Conservation (phyloP, 768 basidiomycete species). For the Pleurotus tuber-regium region DNA sequence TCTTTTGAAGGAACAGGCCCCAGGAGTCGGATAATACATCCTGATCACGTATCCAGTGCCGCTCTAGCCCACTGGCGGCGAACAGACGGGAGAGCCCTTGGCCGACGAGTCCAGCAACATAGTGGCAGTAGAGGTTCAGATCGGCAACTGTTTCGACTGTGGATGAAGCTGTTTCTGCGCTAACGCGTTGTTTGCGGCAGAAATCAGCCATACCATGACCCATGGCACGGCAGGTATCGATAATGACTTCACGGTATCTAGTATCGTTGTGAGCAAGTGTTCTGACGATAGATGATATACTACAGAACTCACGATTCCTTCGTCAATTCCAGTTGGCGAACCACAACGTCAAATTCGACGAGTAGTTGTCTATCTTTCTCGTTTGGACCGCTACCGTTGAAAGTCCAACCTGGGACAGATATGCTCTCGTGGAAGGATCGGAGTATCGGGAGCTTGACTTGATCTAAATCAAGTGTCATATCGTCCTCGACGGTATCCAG, state of each 20-base stretch:
- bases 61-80: neutral
- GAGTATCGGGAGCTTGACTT: conserved; percentile 7
- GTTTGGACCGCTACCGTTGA: conserved; percentile 8
- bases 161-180: neutral
- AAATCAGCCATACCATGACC: conserved; percentile 4
- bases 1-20: conserved; percentile 2
- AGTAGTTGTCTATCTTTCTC: conserved; percentile 5
- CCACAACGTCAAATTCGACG: conserved; percentile 5
- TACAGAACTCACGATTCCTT: neutral
- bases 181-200: neutral
- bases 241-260: neutral
- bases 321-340: neutral
- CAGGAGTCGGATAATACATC: neutral
- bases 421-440: conserved; percentile 6
- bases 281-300: neutral
- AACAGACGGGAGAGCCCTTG: neutral
- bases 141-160: neutral
- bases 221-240: neutral
- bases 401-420: neutral
- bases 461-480: conserved; percentile 2
- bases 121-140: conserved; percentile 4
- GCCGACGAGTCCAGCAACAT: conserved; percentile 1
- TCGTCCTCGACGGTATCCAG: conserved; percentile 6
- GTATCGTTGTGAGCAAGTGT: neutral
- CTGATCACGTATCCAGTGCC: conserved; percentile 3